Conservation (phyloP, 2,329 filamentous ascomycete species). For the Exophiala dermatitidis region DNA sequence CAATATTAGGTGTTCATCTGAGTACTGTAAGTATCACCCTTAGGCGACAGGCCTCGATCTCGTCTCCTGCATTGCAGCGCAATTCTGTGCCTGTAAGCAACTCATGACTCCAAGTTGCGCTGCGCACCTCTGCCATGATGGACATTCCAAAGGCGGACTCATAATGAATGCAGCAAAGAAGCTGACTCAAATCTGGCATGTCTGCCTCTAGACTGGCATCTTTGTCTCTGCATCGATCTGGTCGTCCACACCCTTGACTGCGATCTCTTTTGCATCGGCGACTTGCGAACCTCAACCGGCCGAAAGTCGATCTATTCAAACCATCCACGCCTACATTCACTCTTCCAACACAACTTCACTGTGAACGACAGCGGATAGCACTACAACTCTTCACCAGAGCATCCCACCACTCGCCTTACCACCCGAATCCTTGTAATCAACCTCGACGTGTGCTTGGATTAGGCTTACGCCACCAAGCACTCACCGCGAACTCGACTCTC, state of each 20-base stretch:
- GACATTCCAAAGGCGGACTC: conserved; percentile 5
- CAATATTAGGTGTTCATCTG: conserved; percentile 6
- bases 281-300: neutral
- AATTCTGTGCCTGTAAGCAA: conserved; percentile 6
- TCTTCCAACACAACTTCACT: neutral
- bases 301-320: conserved; percentile 1
- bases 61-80: neutral
- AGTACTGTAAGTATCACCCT: neutral
- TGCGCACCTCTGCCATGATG: conserved; percentile 7
- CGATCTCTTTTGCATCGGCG: neutral
- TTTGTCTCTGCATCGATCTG: conserved; percentile 6
- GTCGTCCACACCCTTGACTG: neutral
- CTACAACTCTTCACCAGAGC: neutral
- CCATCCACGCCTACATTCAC: conserved; percentile 8
- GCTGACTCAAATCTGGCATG: conserved; percentile 21
- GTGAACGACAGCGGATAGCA: neutral
- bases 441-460: neutral
- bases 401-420: neutral
- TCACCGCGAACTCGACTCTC: conserved; percentile 9
- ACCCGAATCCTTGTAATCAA: neutral
- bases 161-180: conserved; percentile 10
- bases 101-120: neutral
- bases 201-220: conserved; percentile 17
- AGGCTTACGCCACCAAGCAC: conserved; percentile 1
- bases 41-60: neutral